These are phyloP conservation scores for Phytophthora tubulina DNA, from an alignment of 352 stramenopile genomes.

Conservation along the genomic window DNA sequence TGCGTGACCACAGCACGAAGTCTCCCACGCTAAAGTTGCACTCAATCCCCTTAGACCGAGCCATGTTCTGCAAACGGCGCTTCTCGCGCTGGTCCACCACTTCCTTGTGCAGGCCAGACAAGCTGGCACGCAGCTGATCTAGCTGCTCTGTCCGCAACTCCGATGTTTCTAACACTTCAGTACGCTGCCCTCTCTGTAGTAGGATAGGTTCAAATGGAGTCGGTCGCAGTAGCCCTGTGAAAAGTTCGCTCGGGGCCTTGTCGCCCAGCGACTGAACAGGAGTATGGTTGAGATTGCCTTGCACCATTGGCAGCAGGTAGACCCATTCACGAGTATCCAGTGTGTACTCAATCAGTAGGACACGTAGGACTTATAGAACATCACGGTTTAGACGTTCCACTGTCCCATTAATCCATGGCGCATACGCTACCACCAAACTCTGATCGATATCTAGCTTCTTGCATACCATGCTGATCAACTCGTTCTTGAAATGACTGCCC, in stretches of 20 bases:
- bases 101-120: constrained; percentile 4
- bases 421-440: background rate
- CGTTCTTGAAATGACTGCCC: constrained; percentile 3
- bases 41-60: constrained; percentile 1
- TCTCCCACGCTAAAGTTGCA: constrained; percentile 11
- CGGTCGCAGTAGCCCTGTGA: background rate
- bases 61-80: constrained; percentile 5
- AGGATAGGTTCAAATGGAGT: constrained; percentile 3
- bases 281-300: constrained; percentile 13
- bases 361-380: background rate
- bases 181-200: background rate
- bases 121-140: background rate
- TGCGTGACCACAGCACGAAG: constrained; percentile 19
- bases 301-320: constrained; percentile 5
- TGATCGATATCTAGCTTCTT: background rate
- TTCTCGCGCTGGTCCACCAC: background rate
- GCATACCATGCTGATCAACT: background rate
- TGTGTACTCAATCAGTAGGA: constrained; percentile 1
- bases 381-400: background rate
- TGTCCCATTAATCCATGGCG: background rate
- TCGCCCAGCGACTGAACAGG: constrained; percentile 2
- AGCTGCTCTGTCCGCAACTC: no score
- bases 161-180: background rate
- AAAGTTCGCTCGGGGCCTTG: background rate
- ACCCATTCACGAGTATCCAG: constrained; percentile 5